Evolutionary conservation across 352 stramenopile genomes (phyloP), one percentile per base, ranked within the genome.

Genomic region (Globisporangium barbulae): DNA sequence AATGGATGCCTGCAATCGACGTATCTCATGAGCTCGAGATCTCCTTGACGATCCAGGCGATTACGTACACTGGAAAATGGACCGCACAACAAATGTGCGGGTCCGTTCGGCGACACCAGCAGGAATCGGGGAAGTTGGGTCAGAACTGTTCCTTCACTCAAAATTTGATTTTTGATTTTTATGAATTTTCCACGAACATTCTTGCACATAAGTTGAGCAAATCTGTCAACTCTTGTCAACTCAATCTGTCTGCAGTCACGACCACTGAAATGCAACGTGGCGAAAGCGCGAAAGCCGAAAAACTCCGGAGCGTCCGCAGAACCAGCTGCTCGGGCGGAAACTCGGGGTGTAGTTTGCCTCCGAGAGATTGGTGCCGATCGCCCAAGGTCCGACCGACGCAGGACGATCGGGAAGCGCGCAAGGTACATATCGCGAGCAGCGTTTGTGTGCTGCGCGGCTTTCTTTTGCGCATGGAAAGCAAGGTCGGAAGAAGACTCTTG

Each of bases 231-330:
- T 44, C 39, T 22, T 30, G 52, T 44, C 30, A 57, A 42, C 19
- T 56, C 49, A 41, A 41, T 25, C 15, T 35, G 21, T 28, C n/a
- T 9, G 17, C 30, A 5, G 41, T 15, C 35, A n/a, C 52, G 52
- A 57, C 52, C 52, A 57, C 31, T 28, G 21, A 45, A 57, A 57
- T 44, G 19, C 52, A 57, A 57, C 19, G 52, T 44, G 19, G 19
- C 31, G 52, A 44, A 28, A 28, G 15, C 19, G 49, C 35, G 35
- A 41, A 41, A 41, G 35, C 35, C 41, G 13, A 47, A 57, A 57
- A 57, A n/a, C 31, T 44, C 52, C 52, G 21, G 52, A 12, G n/a
- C 31, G 52, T 44, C 52, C 30, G 19, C 19, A 45, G 21, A 44
- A 57, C 13, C 52, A 57, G 52, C 41, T 44, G 52, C 31, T 5